Base-by-base conservation (phyloP, 768 basidiomycete genomes). In the Tricholoma furcatifolium region DNA sequence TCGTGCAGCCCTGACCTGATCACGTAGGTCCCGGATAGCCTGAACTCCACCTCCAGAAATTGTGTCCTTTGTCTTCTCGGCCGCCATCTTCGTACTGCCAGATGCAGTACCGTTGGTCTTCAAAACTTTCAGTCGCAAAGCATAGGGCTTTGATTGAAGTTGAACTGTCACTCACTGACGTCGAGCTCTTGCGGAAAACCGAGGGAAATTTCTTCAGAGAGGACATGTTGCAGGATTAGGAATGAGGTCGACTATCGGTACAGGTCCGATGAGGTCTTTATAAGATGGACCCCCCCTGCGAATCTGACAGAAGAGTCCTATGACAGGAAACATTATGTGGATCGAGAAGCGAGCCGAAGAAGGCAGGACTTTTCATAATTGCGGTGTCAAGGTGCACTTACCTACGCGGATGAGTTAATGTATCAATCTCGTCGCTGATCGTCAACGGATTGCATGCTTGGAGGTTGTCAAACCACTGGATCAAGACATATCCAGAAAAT, bases 11-110 rank as follows among this genome's bases (percentile, higher is more conserved):
- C 65, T 11, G 15, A 78, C 79, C 65, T 74, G 72, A 9, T 76
- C 74, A 30, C 71, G 67, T 49, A 81, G 71, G 39, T 73, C 74
- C 27, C 69, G 70, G 52, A 81, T 62, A 23, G 67, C 61, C 54
- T 72, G 73, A 14, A 60, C 56, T 30, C 65, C 64, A 15, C 56
- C 36, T 15, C 64, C 45, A 43, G 57, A 42, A n/a, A 45, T 34
- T 6, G 52, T 54, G 15, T 54, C 46, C 31, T 48, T 55, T 2
- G 23, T 17, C 14, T 15, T 36, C n/a, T 51, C 54, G 53, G 59
- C 51, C 12, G 42, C 54, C 27, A 7, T 38, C 30, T 8, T n/a
- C 4, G 17, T 18, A 21, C 40, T 38, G 9, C 51, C 56, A 54
- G 57, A 51, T 23, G 43, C 56, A 14, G 47, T 51, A 11, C 57